Conservation (phyloP, 768 basidiomycete species). For the Lactifluus echinatus region DNA sequence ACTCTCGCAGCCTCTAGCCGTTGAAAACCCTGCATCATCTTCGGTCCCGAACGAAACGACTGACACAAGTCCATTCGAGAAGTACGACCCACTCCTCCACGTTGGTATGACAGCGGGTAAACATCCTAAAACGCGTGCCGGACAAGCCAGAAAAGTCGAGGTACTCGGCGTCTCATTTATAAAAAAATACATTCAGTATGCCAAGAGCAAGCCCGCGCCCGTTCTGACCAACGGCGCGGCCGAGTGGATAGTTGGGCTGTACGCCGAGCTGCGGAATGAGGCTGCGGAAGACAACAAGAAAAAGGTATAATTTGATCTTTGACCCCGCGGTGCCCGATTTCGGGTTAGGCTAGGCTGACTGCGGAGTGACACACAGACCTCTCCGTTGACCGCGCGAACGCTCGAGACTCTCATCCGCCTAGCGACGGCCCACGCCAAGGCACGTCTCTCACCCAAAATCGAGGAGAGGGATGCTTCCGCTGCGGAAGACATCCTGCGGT, state of each 20-base stretch:
- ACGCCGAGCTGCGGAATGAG: constrained; percentile 86
- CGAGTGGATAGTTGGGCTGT: constrained; percentile 88
- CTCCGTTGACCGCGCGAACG: constrained; percentile 95
- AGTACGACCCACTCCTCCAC: constrained; percentile 92
- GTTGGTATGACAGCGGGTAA: constrained; percentile 53
- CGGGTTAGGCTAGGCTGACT: too few species aligned
- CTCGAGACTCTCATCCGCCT: constrained; percentile 98
- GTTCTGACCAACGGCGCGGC: constrained; percentile 88
- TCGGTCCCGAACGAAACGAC: constrained; percentile 39
- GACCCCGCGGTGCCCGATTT: neutral
- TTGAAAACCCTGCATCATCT: constrained; percentile 64
- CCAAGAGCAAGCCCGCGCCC: constrained; percentile 82
- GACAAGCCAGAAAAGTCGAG: constrained; percentile 61
- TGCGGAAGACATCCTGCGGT: constrained; percentile 93
- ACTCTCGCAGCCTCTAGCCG: constrained; percentile 77
- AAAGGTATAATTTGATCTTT: constrained; percentile 40
- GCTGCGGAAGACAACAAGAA: constrained; percentile 84
- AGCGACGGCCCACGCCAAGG: constrained; percentile 95
- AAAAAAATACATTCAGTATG: constrained; percentile 98
- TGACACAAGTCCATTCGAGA: constrained; percentile 85
- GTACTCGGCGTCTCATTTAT: constrained; percentile 89
- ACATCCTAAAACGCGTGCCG: constrained; percentile 39
- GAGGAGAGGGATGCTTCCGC: constrained; percentile 77
- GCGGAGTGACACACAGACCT: constrained; percentile 50
- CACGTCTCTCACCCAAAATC: constrained; percentile 79